Base-by-base conservation (phyloP, 225 moss, liverwort and hornwort genomes). In the Sphagnum tenellum region DNA sequence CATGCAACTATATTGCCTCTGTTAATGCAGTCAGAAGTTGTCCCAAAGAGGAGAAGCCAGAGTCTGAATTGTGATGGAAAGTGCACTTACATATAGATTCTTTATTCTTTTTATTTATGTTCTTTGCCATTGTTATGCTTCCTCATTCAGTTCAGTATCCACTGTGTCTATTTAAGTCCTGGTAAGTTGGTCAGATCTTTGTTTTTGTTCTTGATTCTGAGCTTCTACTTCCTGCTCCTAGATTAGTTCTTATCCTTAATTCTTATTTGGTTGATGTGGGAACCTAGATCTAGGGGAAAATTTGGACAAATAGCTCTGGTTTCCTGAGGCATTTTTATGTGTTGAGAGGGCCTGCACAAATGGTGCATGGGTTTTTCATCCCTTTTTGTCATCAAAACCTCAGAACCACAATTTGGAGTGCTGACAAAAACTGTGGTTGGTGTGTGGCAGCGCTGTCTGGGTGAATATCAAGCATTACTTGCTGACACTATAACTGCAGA, bases 391-490 rank as follows among this genome's bases (percentile, higher is more conserved):
- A 10, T 56, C 55, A 10, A 60, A 29, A 29, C 29, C 29, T 29
- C 29, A 29, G 29, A 29, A 29, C 29, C 29, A 29, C 29, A 29
- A 29, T 29, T 29, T 29, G 29, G 29, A 29, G 29, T 29, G 29
- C 44, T 60, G 60, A 60, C 60, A 60, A 60, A 11, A 59, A 13
- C 62, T 49, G 29, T 52, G 9, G 46, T 9, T 53, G 5, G 9
- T 49, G 54, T 70, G 66, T 50, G 67, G 51, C 84, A 94, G 88
- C 90, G 88, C 66, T 88, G 79, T 69, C 74, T 90, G n/a, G 84
- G 86, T 64, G 88, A 90, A 44, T 90, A 82, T 49, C 82, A 88
- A 59, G 60, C 76, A 62, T 70, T 94, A 64, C 88, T 90, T 68
- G 80, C 88, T 67, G 88, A 94, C 67, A 65, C 81, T 14, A 78